These are phyloP conservation scores for Nymphaea colorata DNA, from an alignment of 164 flowering plant genomes.

Conservation along the genomic window DNA sequence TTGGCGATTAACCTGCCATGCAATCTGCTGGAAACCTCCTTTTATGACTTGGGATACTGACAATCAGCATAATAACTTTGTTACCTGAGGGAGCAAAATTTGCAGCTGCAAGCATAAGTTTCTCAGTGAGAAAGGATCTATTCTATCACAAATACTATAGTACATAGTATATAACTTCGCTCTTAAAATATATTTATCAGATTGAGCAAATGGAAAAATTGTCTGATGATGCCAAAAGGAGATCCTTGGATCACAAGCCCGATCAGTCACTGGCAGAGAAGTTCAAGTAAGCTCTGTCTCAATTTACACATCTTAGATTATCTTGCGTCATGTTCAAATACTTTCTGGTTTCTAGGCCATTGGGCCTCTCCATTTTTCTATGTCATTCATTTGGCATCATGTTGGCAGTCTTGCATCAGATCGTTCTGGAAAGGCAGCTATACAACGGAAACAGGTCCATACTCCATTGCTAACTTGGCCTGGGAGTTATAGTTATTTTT, in stretches of 20 bases:
- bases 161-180: background rate
- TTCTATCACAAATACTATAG: too few species aligned
- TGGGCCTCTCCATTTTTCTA: background rate
- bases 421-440: conserved; percentile 57
- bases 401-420: conserved; percentile 37
- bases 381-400: conserved; percentile 3
- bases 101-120: too few species aligned
- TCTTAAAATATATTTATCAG: conserved; percentile 14
- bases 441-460: conserved; percentile 52
- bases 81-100: too few species aligned
- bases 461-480: background rate
- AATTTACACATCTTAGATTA: background rate
- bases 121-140: too few species aligned
- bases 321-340: background rate
- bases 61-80: too few species aligned
- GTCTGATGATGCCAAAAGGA: conserved; percentile 20
- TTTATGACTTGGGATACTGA: too few species aligned
- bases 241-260: conserved; percentile 17
- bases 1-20: too few species aligned
- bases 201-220: conserved; percentile 46
- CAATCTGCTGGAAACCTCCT: too few species aligned
- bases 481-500: background rate
- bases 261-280: conserved; percentile 33
- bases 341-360: too few species aligned
- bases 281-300: conserved; percentile 39